Base-by-base conservation (phyloP, 1,284 basidiomycete genomes). In the Leccinum pallidistipes region DNA sequence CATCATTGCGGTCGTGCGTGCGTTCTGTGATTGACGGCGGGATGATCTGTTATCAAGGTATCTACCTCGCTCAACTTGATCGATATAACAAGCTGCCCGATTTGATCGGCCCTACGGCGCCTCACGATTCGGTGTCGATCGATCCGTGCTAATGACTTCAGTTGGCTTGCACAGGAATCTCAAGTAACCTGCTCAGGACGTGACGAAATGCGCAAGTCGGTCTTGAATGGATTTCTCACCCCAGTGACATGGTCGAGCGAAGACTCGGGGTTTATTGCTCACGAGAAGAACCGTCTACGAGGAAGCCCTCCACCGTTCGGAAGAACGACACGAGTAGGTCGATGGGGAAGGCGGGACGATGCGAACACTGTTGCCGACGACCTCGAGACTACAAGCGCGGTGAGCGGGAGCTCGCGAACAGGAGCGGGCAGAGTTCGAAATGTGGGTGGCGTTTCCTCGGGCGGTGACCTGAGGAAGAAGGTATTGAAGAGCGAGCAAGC, bases 241-340 rank as follows among this genome's bases (percentile, higher is more conserved):
- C 97, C n/a, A n/a, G n/a, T n/a, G 0, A 94, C 92, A 0, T 97
- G 94, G 89, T 89, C 91, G 24, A 95, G 93, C 74, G 97, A 98
- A 71, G 94, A 97, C 64, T 86, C 91, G 2, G 92, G 91, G 0
- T 98, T 97, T 79, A 81, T 92, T 56, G 87, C 94, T 1, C 92
- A 95, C 75, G 92, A 92, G 79, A 98, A 97, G 84, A 99, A 98
- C n/a, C 76, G 83, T 90, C 2, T 98, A 94, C 76, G 97, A 98
- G 74, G 97, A 98, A 71, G 96, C 96, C 0, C 83, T 98, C n/a
- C 96, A 98, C 78, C 91, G 95, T 52, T 93, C 91, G 58, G 97
- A 99, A 73, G 97, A 99, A 75, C 88, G 97, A 10, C 97, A 98
- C 77, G 97, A 98, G 77, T 99, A 98, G 5, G 62, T 70, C 9